Percentiles rank a stretch among this genome's conserved stretches.
Conservation (phyloP, 257 asterid species). For the Solanum raphanifolium region DNA sequence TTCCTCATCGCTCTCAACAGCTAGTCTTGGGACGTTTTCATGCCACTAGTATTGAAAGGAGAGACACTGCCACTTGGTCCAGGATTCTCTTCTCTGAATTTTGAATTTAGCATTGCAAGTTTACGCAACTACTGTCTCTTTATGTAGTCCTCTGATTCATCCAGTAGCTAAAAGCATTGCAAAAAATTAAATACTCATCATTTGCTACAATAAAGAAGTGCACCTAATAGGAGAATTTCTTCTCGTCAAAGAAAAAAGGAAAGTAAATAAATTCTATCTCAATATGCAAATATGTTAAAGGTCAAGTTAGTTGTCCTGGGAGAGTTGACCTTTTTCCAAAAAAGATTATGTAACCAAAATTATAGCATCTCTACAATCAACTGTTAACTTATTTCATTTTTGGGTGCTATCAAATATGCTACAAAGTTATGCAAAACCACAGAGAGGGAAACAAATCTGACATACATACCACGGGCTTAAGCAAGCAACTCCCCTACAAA, state of each 20-base stretch:
- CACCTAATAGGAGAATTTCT: not conserved
- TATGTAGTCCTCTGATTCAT: conserved; percentile 85
- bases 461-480: conserved; percentile 77
- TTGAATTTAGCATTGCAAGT: conserved; percentile 84
- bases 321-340: not conserved
- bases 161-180: conserved; percentile 25
- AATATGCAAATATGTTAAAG: not conserved
- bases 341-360: not conserved
- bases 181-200: not conserved
- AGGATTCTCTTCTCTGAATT: conserved; percentile 89
- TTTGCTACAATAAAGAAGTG: not conserved
- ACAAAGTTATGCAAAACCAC: not conserved
- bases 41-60: conserved; percentile 80
- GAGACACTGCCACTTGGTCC: conserved; percentile 95
- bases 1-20: conserved; percentile 24
- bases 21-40: conserved; percentile 96
- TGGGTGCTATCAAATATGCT: not conserved
- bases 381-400: not conserved
- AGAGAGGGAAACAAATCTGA: not conserved
- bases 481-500: conserved; percentile 59
- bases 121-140: conserved; percentile 91
- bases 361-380: not conserved
- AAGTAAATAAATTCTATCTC: not conserved
- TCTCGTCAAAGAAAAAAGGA: not conserved
- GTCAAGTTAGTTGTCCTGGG: not conserved